These are phyloP conservation scores for Eucalyptus microcorys DNA, from an alignment of 345 rosid genomes.

Conservation along the genomic window DNA sequence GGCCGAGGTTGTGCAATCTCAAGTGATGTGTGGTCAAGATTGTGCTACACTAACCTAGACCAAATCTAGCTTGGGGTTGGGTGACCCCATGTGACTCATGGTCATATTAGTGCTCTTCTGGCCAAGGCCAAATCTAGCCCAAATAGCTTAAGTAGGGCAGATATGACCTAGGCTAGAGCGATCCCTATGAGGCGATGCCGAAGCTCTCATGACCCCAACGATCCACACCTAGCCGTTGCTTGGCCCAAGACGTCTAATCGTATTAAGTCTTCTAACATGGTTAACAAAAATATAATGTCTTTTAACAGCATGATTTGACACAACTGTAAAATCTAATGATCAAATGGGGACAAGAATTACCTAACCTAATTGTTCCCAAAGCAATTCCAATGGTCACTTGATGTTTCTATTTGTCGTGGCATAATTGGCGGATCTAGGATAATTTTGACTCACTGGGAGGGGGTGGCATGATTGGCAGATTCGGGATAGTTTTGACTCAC, in stretches of 20 bases:
- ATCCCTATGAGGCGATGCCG: rapidly evolving
- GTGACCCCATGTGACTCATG: neutral
- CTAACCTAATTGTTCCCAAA: neutral
- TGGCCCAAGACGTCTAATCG: neutral
- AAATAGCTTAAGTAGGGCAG: neutral
- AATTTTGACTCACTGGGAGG: slow-evolving; percentile 8
- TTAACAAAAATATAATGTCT: no score
- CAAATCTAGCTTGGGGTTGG: neutral
- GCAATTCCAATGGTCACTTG: neutral
- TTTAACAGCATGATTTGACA: no score
- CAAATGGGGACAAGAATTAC: neutral
- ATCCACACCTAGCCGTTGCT: rapidly evolving
- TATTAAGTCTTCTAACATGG: no score
- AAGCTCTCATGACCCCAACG: neutral
- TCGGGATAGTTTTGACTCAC: neutral
- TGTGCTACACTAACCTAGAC: neutral
- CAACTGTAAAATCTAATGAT: neutral
- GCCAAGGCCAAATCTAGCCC: neutral
- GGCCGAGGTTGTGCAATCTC: neutral
- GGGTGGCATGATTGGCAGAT: slow-evolving; percentile 17
- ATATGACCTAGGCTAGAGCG: neutral
- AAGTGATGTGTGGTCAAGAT: neutral
- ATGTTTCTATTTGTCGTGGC: slow-evolving; percentile 18
- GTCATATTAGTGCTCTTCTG: neutral
- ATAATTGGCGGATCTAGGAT: neutral